Evolutionary conservation across 345 rosid species (phyloP), one percentile per base, ranked within the genome.

Genomic region (Excoecaria agallocha): DNA sequence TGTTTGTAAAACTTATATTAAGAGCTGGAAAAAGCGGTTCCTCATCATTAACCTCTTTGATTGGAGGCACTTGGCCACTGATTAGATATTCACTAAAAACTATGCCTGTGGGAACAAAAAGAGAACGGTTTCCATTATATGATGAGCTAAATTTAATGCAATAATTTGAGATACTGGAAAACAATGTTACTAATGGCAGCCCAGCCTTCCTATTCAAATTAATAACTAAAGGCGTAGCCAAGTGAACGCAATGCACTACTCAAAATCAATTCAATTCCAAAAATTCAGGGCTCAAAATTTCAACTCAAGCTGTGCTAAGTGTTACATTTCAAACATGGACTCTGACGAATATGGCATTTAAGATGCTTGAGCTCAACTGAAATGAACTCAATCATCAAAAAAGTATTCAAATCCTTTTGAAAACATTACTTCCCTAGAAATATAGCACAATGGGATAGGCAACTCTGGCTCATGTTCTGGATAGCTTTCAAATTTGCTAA

Each of bases 1-100:
- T 82, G 71, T 70, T 60, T 7, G 72, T 60, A 58, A 84, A 83
- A 71, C 78, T 83, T 2, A 81, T 77, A 71, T 83, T 79, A 15
- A 87, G 83, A 60, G 89, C 85, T 51, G 98, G 94, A 70, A 93
- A 91, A 83, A 91, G 84, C n/a, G 97, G 98, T 71, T 95, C 99
- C 82, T 91, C 98, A n/a, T 87, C 90, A 75, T 93, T 95, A 83
- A 93, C 97, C 70, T 95, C 98, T 81, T 85, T 93, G 82, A 93
- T 82, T 41, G 88, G 75, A 81, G 97, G 99, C 75, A 95, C 94
- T 83, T 91, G 94, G 60, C 99, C 98, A 30, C 91, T 89, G n/a
- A 91, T 89, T 71, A 93, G 97, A 77, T 95, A 93, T 74, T 95
- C 98, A 56, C 98, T 93, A 76, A 93, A 95, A 81, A 95, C 88